Evolutionary conservation across 2,329 filamentous ascomycete species (phyloP).

Genomic region (Botrytis medusae): DNA sequence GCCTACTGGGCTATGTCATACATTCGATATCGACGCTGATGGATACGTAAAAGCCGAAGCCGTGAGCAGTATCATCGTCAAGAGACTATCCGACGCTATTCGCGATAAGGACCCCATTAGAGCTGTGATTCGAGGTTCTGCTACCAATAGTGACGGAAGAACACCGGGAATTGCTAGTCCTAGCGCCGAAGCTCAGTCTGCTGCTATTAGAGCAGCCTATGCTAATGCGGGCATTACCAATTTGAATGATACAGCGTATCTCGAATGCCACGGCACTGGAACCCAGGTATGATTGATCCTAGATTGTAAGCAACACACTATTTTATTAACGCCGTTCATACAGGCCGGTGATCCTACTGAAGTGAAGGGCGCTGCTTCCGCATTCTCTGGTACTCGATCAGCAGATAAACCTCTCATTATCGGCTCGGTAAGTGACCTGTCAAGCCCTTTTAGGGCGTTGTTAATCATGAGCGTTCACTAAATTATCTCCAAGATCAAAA

Average conservation of each 20-base stretch:
- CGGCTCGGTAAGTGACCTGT: conserved; percentile 12
- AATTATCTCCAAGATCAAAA: conserved; percentile 4
- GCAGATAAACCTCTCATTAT: not conserved
- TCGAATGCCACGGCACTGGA: conserved; percentile 14
- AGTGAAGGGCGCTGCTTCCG: conserved; percentile 4
- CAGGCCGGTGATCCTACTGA: conserved; percentile 2
- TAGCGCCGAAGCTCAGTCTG: conserved; percentile 17
- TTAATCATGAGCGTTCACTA: not conserved
- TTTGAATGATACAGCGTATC: not conserved
- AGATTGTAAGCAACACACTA: not conserved
- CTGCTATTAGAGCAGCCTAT: conserved; percentile 16
- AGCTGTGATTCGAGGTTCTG: conserved; percentile 15
- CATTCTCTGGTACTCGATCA: not conserved
- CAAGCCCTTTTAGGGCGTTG: not conserved
- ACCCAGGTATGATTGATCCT: not conserved
- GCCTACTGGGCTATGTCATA: conserved; percentile 15
- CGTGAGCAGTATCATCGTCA: conserved; percentile 4
- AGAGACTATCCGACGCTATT: conserved; percentile 15
- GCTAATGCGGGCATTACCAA: conserved; percentile 14
- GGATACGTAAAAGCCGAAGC: conserved; percentile 18
- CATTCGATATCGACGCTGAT: conserved; percentile 15
- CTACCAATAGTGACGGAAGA: conserved; percentile 17
- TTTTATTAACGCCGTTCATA: not conserved
- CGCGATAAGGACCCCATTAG: conserved; percentile 16
- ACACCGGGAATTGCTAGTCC: conserved; percentile 16